A percentile compares a stretch with the other conserved stretches of the same genome.
These are phyloP conservation scores for Dipodascus albidus DNA, from an alignment of 805 yeast species.

Conservation along the genomic window DNA sequence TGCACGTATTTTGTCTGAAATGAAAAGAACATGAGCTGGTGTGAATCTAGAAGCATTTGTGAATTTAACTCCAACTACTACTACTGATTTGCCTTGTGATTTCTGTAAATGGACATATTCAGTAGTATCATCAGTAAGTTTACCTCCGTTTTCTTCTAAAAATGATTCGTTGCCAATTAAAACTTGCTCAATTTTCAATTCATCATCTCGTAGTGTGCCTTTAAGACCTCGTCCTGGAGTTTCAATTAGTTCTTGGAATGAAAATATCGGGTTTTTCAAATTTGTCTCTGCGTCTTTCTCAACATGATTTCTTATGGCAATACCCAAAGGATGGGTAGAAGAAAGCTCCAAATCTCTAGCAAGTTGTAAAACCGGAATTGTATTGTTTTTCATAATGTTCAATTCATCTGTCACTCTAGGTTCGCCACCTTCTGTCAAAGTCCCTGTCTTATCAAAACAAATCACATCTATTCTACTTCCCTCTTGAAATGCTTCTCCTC, in stretches of 20 bases:
- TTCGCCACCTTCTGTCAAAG: slow-evolving; percentile 55
- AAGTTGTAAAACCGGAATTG: slow-evolving; percentile 30
- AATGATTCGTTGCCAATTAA: slow-evolving; percentile 51
- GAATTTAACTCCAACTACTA: slow-evolving; percentile 38
- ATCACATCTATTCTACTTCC: slow-evolving; percentile 51
- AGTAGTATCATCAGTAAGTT: slow-evolving; percentile 26
- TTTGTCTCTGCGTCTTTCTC: slow-evolving; percentile 15
- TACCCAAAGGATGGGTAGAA: slow-evolving; percentile 61
- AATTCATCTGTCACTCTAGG: slow-evolving; percentile 40
- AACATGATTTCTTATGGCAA: slow-evolving; percentile 39
- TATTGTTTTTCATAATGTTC: slow-evolving; percentile 8
- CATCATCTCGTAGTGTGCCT: slow-evolving; percentile 27
- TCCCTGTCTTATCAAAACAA: slow-evolving; percentile 74
- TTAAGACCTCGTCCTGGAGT: slow-evolving; percentile 50
- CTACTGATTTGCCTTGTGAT: slow-evolving; percentile 48
- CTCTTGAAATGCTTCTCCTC: slow-evolving; percentile 75
- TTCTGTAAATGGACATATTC: slow-evolving; percentile 43
- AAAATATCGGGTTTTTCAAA: slow-evolving; percentile 10
- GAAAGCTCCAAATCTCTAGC: slow-evolving; percentile 48
- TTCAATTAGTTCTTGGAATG: slow-evolving; percentile 37
- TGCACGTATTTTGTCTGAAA: slow-evolving; percentile 41
- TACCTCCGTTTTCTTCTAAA: slow-evolving; percentile 36
- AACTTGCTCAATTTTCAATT: slow-evolving; percentile 22
- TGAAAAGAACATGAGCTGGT: slow-evolving; percentile 38
- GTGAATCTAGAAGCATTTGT: slow-evolving; percentile 16